These are phyloP conservation scores for Xylaria nigripes DNA, from an alignment of 495 filamentous ascomycete species.

Conservation along the genomic window DNA sequence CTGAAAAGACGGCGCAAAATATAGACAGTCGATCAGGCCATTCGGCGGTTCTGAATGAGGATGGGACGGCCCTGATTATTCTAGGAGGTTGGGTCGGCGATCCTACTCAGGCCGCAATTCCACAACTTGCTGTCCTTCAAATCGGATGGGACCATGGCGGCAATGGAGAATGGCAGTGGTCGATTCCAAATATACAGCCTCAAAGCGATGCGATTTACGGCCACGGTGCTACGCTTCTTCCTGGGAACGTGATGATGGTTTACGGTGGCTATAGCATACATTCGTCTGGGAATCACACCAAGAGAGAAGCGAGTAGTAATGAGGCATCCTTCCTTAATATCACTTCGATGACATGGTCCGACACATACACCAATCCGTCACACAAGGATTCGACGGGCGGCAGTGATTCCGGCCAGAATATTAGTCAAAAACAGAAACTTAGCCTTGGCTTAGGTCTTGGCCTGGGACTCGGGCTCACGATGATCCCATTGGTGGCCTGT, in stretches of 20 bases:
- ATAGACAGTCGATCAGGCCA: conserved; percentile 82
- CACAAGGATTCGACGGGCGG: conserved; percentile 7
- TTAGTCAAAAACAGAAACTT: conserved; percentile 9
- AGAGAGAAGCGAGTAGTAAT: conserved; percentile 21
- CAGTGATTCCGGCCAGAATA: conserved; percentile 13
- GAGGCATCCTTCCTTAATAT: conserved; percentile 69
- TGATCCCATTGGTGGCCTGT: conserved; percentile 41
- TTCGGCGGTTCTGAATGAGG: conserved; percentile 66
- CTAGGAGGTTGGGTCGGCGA: conserved; percentile 91
- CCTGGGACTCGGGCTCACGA: conserved; percentile 56
- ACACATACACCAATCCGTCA: conserved; percentile 56
- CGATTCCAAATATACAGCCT: conserved; percentile 47
- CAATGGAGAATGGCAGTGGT: conserved; percentile 65
- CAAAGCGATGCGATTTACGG: conserved; percentile 60
- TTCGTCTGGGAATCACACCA: conserved; percentile 30
- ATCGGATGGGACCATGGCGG: conserved; percentile 64
- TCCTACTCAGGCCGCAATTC: conserved; percentile 59
- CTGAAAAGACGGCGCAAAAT: conserved; percentile 19
- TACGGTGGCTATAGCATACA: conserved; percentile 71
- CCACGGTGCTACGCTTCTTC: conserved; percentile 75
- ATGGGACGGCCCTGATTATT: conserved; percentile 65
- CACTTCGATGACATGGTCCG: conserved; percentile 62
- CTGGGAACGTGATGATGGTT: conserved; percentile 85
- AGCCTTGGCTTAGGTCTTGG: conserved; percentile 66
- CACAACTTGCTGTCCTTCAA: conserved; percentile 69